phyloP scores from a whole-genome alignment of 2,329 filamentous ascomycete species.

The Trichoderma cornu-damae region DNA sequence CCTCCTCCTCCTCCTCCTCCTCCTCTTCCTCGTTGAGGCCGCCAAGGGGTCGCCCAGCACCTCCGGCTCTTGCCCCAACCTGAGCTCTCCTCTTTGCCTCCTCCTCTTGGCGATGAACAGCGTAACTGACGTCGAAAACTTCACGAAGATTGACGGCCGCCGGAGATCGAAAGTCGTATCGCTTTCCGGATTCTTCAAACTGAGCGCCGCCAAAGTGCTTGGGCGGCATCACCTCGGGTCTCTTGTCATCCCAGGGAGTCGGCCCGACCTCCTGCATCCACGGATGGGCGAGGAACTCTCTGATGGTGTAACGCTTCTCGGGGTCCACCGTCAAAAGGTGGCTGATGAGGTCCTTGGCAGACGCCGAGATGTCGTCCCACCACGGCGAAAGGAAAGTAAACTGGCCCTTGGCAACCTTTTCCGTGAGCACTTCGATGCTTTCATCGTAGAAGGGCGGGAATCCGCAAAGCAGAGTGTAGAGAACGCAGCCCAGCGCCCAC shows the following conservation, averaged over 20 bases:
- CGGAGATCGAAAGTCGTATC: constrained; percentile 90
- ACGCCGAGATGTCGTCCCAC: constrained; percentile 98
- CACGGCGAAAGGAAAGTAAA: constrained; percentile 97
- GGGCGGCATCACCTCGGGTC: constrained; percentile 40
- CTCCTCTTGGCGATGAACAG: constrained; percentile 93
- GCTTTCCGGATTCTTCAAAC: constrained; percentile 55
- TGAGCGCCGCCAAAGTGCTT: constrained; percentile 54
- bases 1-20: constrained; percentile 61
- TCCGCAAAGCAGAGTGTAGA: constrained; percentile 94
- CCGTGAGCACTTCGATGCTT: constrained; percentile 91
- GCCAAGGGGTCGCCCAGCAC: constrained; percentile 50
- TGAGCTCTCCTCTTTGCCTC: constrained; percentile 89
- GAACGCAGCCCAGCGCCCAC: constrained; percentile 95
- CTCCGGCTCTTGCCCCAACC: constrained; percentile 66
- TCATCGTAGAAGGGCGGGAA: constrained; percentile 99
- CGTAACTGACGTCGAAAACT: constrained; percentile 97
- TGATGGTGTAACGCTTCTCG: constrained; percentile 89
- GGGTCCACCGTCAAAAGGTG: constrained; percentile 93
- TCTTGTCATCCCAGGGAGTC: constrained; percentile 56
- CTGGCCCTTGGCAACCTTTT: constrained; percentile 94
- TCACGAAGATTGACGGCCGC: constrained; percentile 93
- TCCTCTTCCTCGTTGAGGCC: constrained; percentile 60
- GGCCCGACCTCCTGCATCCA: constrained; percentile 72
- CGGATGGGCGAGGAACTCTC: constrained; percentile 87
- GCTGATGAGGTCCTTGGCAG: constrained; percentile 87